These are phyloP conservation scores for Melanogaster broomeanus DNA, from an alignment of 768 basidiomycete genomes.

Conservation along the genomic window DNA sequence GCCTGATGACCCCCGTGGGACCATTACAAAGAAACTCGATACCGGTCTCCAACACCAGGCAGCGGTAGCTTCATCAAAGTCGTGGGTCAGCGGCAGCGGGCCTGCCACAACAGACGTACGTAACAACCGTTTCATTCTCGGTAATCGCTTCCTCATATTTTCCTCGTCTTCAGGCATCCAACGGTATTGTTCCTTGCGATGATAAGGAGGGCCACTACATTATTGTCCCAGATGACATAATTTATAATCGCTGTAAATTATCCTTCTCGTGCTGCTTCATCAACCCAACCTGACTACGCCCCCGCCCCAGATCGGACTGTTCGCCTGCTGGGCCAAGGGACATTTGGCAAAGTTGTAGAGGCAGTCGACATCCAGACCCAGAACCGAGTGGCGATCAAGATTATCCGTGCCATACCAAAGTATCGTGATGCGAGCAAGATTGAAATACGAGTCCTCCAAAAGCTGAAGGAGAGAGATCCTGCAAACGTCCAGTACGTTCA, in stretches of 20 bases:
- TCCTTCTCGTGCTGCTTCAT: slow-evolving; percentile 3
- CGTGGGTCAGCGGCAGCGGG: slow-evolving; percentile 68
- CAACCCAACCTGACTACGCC: slow-evolving; percentile 15
- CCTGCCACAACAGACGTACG: slow-evolving; percentile 69
- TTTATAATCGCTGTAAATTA: slow-evolving; percentile 78
- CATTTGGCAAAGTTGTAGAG: slow-evolving; percentile 98
- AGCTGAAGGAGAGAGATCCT: slow-evolving; percentile 87
- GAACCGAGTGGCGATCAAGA: slow-evolving; percentile 91
- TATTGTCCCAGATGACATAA: slow-evolving; percentile 87
- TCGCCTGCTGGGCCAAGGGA: slow-evolving; percentile 91
- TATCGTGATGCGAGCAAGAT: slow-evolving; percentile 99
- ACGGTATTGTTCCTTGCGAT: slow-evolving; percentile 76
- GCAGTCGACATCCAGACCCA: slow-evolving; percentile 79
- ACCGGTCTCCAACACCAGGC: slow-evolving; percentile 52
- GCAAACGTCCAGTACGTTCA: slow-evolving; percentile 79
- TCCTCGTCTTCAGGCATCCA: slow-evolving; percentile 53
- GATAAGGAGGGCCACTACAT: slow-evolving; percentile 99
- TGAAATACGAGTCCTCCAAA: slow-evolving; percentile 92
- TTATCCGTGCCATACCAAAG: slow-evolving; percentile 97
- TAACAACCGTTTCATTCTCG: slow-evolving; percentile 23
- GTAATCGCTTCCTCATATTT: slow-evolving; percentile 15
- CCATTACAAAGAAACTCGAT: slow-evolving; percentile 61
- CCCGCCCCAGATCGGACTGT: slow-evolving; percentile 80
- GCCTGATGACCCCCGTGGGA: slow-evolving; percentile 71
- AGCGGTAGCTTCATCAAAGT: slow-evolving; percentile 52